Percentiles rank a stretch among this genome's conserved stretches.
These are phyloP conservation scores for Babesia microti DNA, from an alignment of 169 alveolate species.

Conservation along the genomic window DNA sequence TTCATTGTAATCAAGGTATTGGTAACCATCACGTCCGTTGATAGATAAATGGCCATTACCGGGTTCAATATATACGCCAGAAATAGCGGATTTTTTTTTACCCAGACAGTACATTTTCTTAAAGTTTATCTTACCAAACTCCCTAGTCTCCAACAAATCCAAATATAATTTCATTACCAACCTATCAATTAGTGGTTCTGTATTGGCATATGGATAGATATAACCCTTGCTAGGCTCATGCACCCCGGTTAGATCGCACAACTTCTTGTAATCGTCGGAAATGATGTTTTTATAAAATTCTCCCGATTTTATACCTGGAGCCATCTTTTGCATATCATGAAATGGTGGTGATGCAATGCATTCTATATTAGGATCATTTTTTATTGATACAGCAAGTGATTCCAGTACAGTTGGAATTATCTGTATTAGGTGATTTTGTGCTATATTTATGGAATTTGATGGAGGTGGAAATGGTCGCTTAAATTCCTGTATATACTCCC, in stretches of 20 bases:
- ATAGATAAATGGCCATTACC: slow-evolving; percentile 59
- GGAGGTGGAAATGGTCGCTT: slow-evolving; percentile 28
- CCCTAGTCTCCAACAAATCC: slow-evolving; percentile 27
- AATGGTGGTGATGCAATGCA: slow-evolving; percentile 43
- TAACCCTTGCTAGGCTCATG: slow-evolving; percentile 30
- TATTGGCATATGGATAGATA: slow-evolving; percentile 30
- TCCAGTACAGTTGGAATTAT: slow-evolving; percentile 37
- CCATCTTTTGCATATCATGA: slow-evolving; percentile 24
- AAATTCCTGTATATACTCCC: slow-evolving; percentile 24
- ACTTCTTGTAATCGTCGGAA: slow-evolving; percentile 33
- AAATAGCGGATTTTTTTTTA: slow-evolving; percentile 35
- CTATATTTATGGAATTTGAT: slow-evolving; percentile 4
- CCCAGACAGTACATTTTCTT: slow-evolving; percentile 37
- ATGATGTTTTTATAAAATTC: slow-evolving; percentile 14
- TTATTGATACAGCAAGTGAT: slow-evolving; percentile 28
- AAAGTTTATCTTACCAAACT: slow-evolving; percentile 15
- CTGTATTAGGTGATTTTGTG: slow-evolving; percentile 16
- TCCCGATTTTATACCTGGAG: slow-evolving; percentile 22
- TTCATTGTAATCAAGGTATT: slow-evolving; percentile 50
- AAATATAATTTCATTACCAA: slow-evolving; percentile 29
- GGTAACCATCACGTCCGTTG: slow-evolving; percentile 62
- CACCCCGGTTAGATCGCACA: slow-evolving; percentile 24
- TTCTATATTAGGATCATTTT: slow-evolving; percentile 38
- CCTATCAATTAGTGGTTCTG: slow-evolving; percentile 32
- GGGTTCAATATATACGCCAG: slow-evolving; percentile 58